Percentiles rank a stretch among this genome's conserved stretches.
Conservation (phyloP, 2,329 filamentous ascomycete species). For the Exophiala aquamarina region DNA sequence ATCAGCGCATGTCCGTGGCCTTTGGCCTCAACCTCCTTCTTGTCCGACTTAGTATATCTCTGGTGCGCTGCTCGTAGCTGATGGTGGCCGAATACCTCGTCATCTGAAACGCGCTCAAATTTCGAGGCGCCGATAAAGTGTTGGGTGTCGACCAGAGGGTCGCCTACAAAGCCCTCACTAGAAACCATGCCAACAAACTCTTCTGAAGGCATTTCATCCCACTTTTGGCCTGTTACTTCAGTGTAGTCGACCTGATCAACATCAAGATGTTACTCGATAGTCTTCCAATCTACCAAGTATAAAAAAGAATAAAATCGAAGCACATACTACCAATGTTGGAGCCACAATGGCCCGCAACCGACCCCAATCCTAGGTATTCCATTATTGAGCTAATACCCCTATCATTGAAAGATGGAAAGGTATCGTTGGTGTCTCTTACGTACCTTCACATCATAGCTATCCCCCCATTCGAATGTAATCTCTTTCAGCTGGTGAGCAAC, state of each 20-base stretch:
- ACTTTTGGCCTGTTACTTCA: conserved; percentile 33
- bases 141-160: conserved; percentile 27
- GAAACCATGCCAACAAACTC: conserved; percentile 75
- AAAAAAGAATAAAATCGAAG: too few relatives aligned
- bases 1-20: conserved; percentile 44
- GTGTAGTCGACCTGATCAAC: conserved; percentile 5
- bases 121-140: conserved; percentile 41
- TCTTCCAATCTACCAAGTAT: too few relatives aligned
- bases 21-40: conserved; percentile 66
- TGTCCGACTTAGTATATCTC: conserved; percentile 67
- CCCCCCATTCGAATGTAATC: too few relatives aligned
- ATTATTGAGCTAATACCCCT: too few relatives aligned
- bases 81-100: conserved; percentile 60
- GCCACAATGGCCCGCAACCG: too few relatives aligned
- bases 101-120: conserved; percentile 59
- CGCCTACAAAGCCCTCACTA: conserved; percentile 72
- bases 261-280: too few relatives aligned
- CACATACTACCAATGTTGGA: too few relatives aligned
- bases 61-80: conserved; percentile 46
- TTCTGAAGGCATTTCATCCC: conserved; percentile 65
- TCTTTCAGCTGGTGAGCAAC: too few relatives aligned
- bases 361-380: neutral
- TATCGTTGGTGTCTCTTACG: too few relatives aligned
- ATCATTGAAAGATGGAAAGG: too few relatives aligned
- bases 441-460: too few relatives aligned